These are phyloP conservation scores for Pythium dissotocum DNA, from an alignment of 352 stramenopile species.

Conservation along the genomic window DNA sequence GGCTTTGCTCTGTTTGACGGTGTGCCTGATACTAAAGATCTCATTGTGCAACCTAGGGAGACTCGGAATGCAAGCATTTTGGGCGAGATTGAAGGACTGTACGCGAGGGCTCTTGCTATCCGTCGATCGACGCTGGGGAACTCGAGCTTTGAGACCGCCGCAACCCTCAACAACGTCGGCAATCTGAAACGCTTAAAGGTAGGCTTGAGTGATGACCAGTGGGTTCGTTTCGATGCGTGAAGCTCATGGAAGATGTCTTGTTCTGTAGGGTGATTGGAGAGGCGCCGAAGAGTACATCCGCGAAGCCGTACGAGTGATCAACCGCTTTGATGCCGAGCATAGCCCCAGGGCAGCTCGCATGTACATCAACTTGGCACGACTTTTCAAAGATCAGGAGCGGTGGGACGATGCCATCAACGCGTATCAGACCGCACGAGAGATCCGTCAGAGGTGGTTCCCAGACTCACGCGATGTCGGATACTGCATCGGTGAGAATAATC, in stretches of 20 bases:
- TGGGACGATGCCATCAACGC: conserved; percentile 61
- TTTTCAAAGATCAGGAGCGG: conserved; percentile 67
- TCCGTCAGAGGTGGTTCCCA: conserved; percentile 71
- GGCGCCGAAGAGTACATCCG: conserved; percentile 70
- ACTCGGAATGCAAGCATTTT: conserved; percentile 22
- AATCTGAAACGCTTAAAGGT: conserved; percentile 77
- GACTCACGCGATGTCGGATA: conserved; percentile 73
- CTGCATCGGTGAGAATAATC: conserved; percentile 45
- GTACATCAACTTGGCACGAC: conserved; percentile 66
- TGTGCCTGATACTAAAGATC: neutral
- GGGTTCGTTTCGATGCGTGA: neutral
- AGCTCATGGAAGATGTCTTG: neutral
- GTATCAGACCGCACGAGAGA: conserved; percentile 61
- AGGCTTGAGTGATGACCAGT: conserved; percentile 7
- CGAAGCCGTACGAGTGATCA: conserved; percentile 73
- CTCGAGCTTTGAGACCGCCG: conserved; percentile 73
- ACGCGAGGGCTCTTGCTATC: conserved; percentile 58
- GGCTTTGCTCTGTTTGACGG: neutral
- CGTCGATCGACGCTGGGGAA: conserved; percentile 65
- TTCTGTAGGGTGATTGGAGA: conserved; percentile 46
- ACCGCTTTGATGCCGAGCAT: conserved; percentile 72
- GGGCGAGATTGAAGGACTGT: conserved; percentile 58
- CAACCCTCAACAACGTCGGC: conserved; percentile 79
- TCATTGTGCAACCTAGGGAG: conserved; percentile 11
- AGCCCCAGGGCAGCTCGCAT: conserved; percentile 66